Evolutionary conservation across 768 basidiomycete genomes (phyloP).

Genomic region (Pleurotus sapidus): DNA sequence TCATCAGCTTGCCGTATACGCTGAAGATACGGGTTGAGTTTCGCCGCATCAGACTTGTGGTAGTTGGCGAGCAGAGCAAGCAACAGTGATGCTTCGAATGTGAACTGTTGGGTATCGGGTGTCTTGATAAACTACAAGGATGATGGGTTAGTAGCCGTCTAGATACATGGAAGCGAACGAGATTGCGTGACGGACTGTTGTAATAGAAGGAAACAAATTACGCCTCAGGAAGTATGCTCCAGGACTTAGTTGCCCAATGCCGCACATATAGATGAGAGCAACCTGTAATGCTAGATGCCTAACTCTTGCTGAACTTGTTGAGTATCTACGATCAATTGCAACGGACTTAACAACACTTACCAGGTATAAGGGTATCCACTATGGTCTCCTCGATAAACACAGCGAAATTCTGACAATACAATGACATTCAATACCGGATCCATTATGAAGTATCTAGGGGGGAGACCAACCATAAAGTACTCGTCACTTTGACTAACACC

Average conservation of each 20-base stretch:
- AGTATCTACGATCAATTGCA: background rate
- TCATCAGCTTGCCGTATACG: constrained; percentile 47
- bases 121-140: constrained; percentile 49
- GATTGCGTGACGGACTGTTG: constrained; percentile 27
- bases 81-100: constrained; percentile 58
- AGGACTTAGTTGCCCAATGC: constrained; percentile 61
- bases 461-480: constrained; percentile 46
- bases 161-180: constrained; percentile 15
- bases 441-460: too few relatives aligned
- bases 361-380: constrained; percentile 40
- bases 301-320: constrained; percentile 32
- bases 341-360: constrained; percentile 23
- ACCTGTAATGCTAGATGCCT: constrained; percentile 57
- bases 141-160: background rate
- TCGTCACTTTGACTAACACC: constrained; percentile 55
- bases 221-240: constrained; percentile 68
- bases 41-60: constrained; percentile 70
- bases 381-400: constrained; percentile 44
- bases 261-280: constrained; percentile 55
- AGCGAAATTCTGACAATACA: constrained; percentile 41
- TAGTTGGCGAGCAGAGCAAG: constrained; percentile 67
- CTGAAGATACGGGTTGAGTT: constrained; percentile 63
- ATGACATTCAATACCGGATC: too few relatives aligned
- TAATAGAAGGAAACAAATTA: constrained; percentile 57
- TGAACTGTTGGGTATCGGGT: constrained; percentile 50